A percentile compares a stretch with the other conserved stretches of the same genome.
These are phyloP conservation scores for Chlorella variabilis DNA, from an alignment of 163 green algal species.

Conservation along the genomic window DNA sequence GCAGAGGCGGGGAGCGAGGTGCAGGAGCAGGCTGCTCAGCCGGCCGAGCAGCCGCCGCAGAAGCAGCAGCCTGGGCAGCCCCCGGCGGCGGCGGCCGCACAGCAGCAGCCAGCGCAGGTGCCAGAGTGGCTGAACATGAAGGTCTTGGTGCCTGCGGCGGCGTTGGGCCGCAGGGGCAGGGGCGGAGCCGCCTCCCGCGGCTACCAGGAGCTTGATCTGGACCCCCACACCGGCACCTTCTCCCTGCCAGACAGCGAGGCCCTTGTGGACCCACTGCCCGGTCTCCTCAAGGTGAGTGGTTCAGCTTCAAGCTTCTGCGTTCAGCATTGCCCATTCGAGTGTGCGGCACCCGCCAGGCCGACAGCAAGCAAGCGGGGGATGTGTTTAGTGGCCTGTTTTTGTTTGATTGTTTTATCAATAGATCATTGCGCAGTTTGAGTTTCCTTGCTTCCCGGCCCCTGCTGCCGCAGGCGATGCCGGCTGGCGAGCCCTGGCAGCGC, in stretches of 20 bases:
- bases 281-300: neutral
- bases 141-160: conserved; percentile 7
- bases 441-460: no score
- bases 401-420: no score
- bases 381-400: no score
- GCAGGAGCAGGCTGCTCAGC: neutral
- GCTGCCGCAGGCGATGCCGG: neutral
- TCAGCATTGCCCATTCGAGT: no score
- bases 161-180: neutral
- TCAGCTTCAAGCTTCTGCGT: no score
- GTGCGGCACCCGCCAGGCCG: no score
- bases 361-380: no score
- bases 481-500: conserved; percentile 21
- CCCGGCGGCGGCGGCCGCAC: no score
- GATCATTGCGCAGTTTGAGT: no score
- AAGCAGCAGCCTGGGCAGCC: neutral
- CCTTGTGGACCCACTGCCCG: neutral
- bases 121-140: conserved; percentile 7
- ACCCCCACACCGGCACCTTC: neutral
- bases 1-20: neutral
- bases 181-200: neutral
- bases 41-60: neutral
- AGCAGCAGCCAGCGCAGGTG: neutral
- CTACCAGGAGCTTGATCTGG: neutral
- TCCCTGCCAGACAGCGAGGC: neutral